Percentiles rank a stretch among this genome's conserved stretches.
These are phyloP conservation scores for Mallotus nudiflorus DNA, from an alignment of 345 rosid species.

Conservation along the genomic window DNA sequence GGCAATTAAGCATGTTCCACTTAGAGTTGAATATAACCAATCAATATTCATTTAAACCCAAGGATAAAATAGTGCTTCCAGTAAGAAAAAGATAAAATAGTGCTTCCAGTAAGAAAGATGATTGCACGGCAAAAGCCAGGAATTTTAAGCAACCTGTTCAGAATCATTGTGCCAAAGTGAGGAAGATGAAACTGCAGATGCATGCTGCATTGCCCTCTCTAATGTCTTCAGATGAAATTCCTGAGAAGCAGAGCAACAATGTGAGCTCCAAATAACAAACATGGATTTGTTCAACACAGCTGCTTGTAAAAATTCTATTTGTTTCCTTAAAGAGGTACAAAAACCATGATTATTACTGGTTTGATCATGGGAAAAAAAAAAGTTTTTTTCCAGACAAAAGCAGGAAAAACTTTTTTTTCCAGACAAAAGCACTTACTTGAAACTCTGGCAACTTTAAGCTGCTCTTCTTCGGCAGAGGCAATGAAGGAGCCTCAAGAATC, in stretches of 20 bases:
- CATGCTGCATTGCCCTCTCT: constrained; percentile 85
- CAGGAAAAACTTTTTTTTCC: neutral
- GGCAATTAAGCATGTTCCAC: neutral
- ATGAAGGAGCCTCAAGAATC: constrained; percentile 86
- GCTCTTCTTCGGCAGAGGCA: constrained; percentile 76
- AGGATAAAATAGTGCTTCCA: neutral
- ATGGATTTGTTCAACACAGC: constrained; percentile 4
- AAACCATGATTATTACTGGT: neutral
- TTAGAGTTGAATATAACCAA: neutral
- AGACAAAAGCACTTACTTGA: constrained; percentile 66
- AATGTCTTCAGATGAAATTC: constrained; percentile 84
- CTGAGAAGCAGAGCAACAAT: constrained; percentile 40
- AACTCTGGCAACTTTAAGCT: constrained; percentile 81
- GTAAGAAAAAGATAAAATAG: neutral
- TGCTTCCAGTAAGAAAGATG: constrained; percentile 2
- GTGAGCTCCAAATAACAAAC: constrained; percentile 11
- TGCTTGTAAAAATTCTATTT: neutral
- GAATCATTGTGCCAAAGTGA: constrained; percentile 34
- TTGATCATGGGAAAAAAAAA: neutral
- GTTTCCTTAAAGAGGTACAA: neutral
- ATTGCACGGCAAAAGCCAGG: constrained; percentile 1
- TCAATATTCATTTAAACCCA: neutral
- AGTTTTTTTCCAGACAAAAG: constrained; percentile 4
- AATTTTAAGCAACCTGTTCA: constrained; percentile 48
- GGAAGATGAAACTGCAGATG: constrained; percentile 47